A percentile compares a stretch with the other conserved stretches of the same genome.
phyloP scores from a whole-genome alignment of 176 grass and related monocot genomes.

The Hsuehochloa calcarea region DNA sequence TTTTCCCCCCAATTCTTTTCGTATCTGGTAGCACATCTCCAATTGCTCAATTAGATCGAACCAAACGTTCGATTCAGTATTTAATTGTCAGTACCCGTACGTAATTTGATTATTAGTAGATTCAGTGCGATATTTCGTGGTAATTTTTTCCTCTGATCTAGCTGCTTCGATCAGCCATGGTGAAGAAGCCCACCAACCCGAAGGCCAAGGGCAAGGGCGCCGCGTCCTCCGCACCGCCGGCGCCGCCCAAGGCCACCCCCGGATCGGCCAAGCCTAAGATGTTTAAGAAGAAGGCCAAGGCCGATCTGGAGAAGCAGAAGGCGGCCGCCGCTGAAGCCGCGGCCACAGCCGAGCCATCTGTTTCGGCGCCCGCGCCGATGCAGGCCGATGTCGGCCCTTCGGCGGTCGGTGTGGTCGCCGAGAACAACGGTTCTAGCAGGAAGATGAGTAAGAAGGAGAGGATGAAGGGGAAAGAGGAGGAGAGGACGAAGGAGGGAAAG shows the following conservation, averaged over 20 bases:
- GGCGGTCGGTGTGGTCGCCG: not conserved
- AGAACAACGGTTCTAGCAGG: not conserved
- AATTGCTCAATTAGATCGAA: not conserved
- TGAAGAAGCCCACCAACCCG: slow-evolving; percentile 23
- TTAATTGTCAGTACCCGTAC: too few relatives aligned
- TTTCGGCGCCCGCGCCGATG: not conserved
- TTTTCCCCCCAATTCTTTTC: not conserved
- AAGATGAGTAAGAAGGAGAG: not conserved
- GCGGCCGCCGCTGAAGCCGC: not conserved
- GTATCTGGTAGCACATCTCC: not conserved
- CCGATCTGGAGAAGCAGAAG: slow-evolving; percentile 27
- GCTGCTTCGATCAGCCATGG: slow-evolving; percentile 33
- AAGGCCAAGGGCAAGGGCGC: slow-evolving; percentile 24
- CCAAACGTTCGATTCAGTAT: not conserved
- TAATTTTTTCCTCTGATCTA: not conserved
- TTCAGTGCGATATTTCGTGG: not conserved
- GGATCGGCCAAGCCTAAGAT: not conserved
- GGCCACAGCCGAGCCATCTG: not conserved
- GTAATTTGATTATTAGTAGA: not conserved
- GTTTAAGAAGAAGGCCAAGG: slow-evolving; percentile 27
- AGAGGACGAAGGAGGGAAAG: not conserved
- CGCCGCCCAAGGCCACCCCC: slow-evolving; percentile 18
- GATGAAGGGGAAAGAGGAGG: not conserved
- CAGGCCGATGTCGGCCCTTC: not conserved
- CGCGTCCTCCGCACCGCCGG: not conserved